Conservation (phyloP, 1,284 basidiomycete genomes). For the Ceratobasidium sp. region DNA sequence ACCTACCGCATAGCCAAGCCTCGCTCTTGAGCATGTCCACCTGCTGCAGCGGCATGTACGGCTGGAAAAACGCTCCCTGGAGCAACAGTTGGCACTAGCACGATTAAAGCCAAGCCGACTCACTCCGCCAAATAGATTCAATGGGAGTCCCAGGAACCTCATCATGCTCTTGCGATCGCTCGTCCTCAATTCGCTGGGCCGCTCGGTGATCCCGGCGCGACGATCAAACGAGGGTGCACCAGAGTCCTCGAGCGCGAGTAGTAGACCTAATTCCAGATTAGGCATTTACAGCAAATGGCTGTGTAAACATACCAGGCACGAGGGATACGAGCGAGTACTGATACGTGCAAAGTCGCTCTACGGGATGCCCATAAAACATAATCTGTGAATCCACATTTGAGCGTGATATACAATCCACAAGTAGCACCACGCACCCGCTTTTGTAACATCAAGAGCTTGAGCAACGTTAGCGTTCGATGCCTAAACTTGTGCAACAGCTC, state of each 20-base stretch:
- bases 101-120: background rate
- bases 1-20: constrained; percentile 76
- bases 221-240: constrained; percentile 87
- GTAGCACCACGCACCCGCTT: constrained; percentile 63
- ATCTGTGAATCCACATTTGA: constrained; percentile 60
- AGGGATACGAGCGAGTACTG: constrained; percentile 94
- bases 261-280: constrained; percentile 59
- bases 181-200: constrained; percentile 82
- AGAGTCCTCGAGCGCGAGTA: constrained; percentile 89
- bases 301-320: constrained; percentile 65
- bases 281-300: background rate
- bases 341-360: constrained; percentile 94
- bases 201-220: constrained; percentile 68
- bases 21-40: constrained; percentile 84
- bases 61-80: constrained; percentile 94
- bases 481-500: constrained; percentile 95
- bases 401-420: background rate
- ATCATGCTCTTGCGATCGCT: constrained; percentile 92
- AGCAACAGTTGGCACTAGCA: too few species aligned
- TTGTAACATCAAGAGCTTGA: constrained; percentile 94
- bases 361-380: constrained; percentile 97
- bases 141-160: constrained; percentile 87
- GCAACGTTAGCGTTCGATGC: constrained; percentile 88
- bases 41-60: constrained; percentile 95
- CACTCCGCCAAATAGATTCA: constrained; percentile 86